phyloP scores from a whole-genome alignment of 2,329 filamentous ascomycete genomes.

The Penicillium brevicompactum region DNA sequence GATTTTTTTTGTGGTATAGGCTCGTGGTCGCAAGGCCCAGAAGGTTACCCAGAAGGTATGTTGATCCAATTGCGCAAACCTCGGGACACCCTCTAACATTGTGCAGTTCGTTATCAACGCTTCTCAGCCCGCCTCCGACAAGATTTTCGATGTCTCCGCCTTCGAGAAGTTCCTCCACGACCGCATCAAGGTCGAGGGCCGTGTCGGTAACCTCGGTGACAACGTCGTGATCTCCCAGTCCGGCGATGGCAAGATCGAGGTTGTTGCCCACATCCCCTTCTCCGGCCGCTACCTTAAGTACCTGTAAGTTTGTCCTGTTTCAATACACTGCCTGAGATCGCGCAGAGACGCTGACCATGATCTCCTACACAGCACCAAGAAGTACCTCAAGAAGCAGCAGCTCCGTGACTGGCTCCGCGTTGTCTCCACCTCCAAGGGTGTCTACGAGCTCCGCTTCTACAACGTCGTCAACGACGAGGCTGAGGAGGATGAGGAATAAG shows the following conservation, averaged over 20 bases:
- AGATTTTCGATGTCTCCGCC: constrained; percentile 98
- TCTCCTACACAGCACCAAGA: constrained; percentile 77
- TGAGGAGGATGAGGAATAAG: constrained; percentile 98
- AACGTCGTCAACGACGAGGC: constrained; percentile 99
- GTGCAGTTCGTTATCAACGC: constrained; percentile 97
- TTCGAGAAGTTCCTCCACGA: constrained; percentile 99
- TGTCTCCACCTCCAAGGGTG: constrained; percentile 95
- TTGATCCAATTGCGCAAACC: constrained; percentile 4
- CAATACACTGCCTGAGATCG: background rate
- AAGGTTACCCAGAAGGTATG: constrained; percentile 54
- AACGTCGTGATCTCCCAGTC: constrained; percentile 85
- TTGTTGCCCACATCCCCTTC: constrained; percentile 96
- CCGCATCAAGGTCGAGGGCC: constrained; percentile 98
- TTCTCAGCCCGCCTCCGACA: constrained; percentile 96
- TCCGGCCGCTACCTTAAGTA: constrained; percentile 99
- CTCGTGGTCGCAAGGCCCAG: constrained; percentile 50
- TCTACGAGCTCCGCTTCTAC: constrained; percentile 99
- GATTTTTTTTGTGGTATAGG: constrained; percentile 49
- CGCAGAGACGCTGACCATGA: constrained; percentile 7
- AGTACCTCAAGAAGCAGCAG: constrained; percentile 99
- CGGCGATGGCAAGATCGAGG: constrained; percentile 97
- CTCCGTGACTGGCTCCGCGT: constrained; percentile 99
- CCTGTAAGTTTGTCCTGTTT: constrained; percentile 68
- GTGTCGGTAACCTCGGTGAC: constrained; percentile 96
- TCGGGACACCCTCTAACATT: background rate